Evolutionary conservation across 2,329 filamentous ascomycete species (phyloP), one percentile per base, ranked within the genome.

Genomic region (Fusarium palustre): DNA sequence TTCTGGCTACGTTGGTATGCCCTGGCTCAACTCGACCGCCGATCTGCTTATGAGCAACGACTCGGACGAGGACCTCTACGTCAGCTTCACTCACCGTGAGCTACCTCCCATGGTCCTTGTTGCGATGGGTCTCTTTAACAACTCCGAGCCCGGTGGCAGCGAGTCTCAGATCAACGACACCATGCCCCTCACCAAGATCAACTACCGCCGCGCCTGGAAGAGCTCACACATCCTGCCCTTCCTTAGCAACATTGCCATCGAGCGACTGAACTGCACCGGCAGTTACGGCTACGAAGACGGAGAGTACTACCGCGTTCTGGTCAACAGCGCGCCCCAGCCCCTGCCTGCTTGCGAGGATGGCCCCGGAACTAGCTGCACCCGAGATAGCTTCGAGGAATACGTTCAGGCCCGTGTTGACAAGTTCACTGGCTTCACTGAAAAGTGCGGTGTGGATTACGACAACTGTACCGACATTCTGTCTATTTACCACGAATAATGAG

Each of bases 1-100:
- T 3, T 83, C 87, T 1, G 88, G 87, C 0, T 82, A 82, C 20
- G 81, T 91, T 8, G 90, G 90, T 3, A 84, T 88, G 55, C 90
- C 90, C 0, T 92, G 90, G 90, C 74, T 91, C 8, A 90, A 90
- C 66, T 86, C 88, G 0, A 89, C 88, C 1, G 81, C 87, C 0
- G 72, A 79, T 12, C 79, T 87, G 0, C 79, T 90, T 12, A 73
- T 87, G 54, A 76, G 71, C 28, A 66, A 77, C 2, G 70, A 75
- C 1, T 68, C 76, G 0, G 75, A 78, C 8, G 75, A 91, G 72
- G 87, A 91, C 58, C 81, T 92, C 10, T 90, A 89, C 73, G 82
- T 91, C 41, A 89, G 87, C 54, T 92, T 92, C 79, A 91, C 90
- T 0, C 90, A 92, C 75, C 86, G 90, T 22, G 89, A 92, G 75